phyloP scores from a whole-genome alignment of 1,284 basidiomycete genomes.

The Sphaerobolus stellatus region DNA sequence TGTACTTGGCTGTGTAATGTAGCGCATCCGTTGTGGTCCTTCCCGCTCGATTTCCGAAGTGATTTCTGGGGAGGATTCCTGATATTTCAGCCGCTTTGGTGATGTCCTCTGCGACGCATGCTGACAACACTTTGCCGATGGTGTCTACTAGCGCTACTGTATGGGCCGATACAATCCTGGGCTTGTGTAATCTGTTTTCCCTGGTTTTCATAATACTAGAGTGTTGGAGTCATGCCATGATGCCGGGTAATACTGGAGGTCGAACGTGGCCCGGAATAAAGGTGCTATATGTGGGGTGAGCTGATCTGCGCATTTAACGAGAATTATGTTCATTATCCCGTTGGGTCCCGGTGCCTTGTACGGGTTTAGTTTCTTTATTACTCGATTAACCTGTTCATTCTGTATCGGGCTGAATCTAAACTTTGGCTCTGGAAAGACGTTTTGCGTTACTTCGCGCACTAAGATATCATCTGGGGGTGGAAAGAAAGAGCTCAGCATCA shows the following conservation, averaged over 20 bases:
- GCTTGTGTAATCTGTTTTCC: slow-evolving; percentile 13
- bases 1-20: not conserved
- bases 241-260: not conserved
- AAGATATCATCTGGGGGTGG: not conserved
- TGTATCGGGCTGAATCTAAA: not conserved
- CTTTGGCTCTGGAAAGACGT: not conserved
- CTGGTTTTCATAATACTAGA: slow-evolving; percentile 14
- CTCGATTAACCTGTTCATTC: not conserved
- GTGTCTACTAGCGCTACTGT: slow-evolving; percentile 15
- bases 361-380: not conserved
- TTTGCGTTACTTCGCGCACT: not conserved
- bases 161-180: slow-evolving; percentile 15
- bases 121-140: slow-evolving; percentile 15
- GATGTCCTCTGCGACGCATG: slow-evolving; percentile 6
- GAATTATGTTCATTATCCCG: not conserved
- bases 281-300: not conserved
- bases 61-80: slow-evolving; percentile 5
- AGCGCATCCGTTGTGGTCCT: slow-evolving; percentile 13
- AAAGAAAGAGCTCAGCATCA: not conserved
- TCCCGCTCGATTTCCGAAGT: slow-evolving; percentile 13
- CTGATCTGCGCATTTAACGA: not conserved
- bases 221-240: slow-evolving; percentile 1
- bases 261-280: not conserved
- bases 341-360: not conserved
- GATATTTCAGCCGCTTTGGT: not conserved